These are phyloP conservation scores for Nothophoma quercina DNA, from an alignment of 2,329 filamentous ascomycete genomes.

Conservation along the genomic window DNA sequence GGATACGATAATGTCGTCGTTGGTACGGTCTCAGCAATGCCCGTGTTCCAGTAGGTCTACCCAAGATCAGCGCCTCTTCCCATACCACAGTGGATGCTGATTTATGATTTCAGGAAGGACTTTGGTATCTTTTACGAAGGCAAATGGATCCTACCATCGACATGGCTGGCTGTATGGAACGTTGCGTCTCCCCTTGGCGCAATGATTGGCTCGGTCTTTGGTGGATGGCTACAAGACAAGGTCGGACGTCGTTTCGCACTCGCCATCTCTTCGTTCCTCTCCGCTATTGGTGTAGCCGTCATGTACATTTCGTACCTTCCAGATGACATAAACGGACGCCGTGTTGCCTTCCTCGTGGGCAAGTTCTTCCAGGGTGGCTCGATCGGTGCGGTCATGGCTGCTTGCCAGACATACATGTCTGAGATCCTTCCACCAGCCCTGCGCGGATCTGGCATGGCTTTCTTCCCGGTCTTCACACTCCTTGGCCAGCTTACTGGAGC, in stretches of 20 bases:
- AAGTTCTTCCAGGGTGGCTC: slow-evolving; percentile 57
- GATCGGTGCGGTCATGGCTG: slow-evolving; percentile 54
- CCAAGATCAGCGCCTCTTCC: not conserved
- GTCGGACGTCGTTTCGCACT: slow-evolving; percentile 36
- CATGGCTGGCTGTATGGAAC: slow-evolving; percentile 42
- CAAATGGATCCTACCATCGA: slow-evolving; percentile 39
- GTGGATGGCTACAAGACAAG: slow-evolving; percentile 38
- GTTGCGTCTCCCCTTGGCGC: slow-evolving; percentile 35
- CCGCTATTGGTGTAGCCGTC: slow-evolving; percentile 38
- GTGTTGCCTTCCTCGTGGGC: slow-evolving; percentile 52
- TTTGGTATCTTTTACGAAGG: slow-evolving; percentile 33
- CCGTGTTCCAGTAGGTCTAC: slow-evolving; percentile 35
- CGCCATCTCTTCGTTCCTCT: slow-evolving; percentile 33
- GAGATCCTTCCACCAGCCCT: slow-evolving; percentile 58
- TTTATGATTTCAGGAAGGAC: slow-evolving; percentile 25
- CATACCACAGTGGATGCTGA: not conserved
- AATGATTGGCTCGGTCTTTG: slow-evolving; percentile 36
- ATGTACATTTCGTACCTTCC: slow-evolving; percentile 43
- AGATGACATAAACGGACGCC: slow-evolving; percentile 28
- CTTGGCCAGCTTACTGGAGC: slow-evolving; percentile 58
- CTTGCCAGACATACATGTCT: slow-evolving; percentile 58
- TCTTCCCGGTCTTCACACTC: slow-evolving; percentile 60
- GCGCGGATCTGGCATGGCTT: slow-evolving; percentile 57
- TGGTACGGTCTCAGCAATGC: slow-evolving; percentile 40
- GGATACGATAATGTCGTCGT: slow-evolving; percentile 44